These are phyloP conservation scores for Magnusiomyces tetraspermus DNA, from an alignment of 1,139 yeast genomes.

Conservation along the genomic window DNA sequence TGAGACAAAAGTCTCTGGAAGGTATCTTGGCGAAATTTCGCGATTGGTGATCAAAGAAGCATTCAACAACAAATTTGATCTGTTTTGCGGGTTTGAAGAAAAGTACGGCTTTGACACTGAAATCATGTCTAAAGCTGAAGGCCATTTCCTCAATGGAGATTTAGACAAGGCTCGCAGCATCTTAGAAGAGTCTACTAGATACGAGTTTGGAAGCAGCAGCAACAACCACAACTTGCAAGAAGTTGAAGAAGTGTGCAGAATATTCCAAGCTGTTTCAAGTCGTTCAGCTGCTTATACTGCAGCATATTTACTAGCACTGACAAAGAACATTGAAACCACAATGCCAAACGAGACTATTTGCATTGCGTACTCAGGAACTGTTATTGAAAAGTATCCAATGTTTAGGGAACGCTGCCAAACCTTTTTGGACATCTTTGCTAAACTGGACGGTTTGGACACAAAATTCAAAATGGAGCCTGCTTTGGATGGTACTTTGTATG, in stretches of 20 bases:
- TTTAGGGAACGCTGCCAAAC: conserved; percentile 44
- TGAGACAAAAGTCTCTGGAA: conserved; percentile 79
- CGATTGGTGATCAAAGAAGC: conserved; percentile 61
- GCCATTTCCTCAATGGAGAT: conserved; percentile 16
- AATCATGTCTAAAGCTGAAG: conserved; percentile 27
- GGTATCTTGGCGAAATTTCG: conserved; percentile 78
- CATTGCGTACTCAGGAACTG: conserved; percentile 83
- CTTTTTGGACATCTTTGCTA: conserved; percentile 18
- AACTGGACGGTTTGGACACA: conserved; percentile 19
- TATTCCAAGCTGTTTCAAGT: conserved; percentile 57
- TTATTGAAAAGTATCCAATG: conserved; percentile 78
- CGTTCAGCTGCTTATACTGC: conserved; percentile 79
- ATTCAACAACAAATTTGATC: conserved; percentile 49
- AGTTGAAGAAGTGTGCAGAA: conserved; percentile 46
- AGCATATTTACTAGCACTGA: conserved; percentile 54
- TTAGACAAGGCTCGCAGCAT: conserved; percentile 19
- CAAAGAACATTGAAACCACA: conserved; percentile 3
- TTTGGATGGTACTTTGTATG: conserved; percentile 26
- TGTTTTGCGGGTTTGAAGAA: conserved; percentile 26
- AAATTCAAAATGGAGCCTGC: conserved; percentile 20
- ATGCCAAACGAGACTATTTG: conserved; percentile 30
- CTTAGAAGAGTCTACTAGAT: conserved; percentile 11
- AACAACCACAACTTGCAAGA: too few relatives aligned
- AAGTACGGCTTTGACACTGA: conserved; percentile 24
- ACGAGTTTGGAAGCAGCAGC: conserved; percentile 11